phyloP scores from a whole-genome alignment of 495 filamentous ascomycete species.

The Alectoria sarmentosa region DNA sequence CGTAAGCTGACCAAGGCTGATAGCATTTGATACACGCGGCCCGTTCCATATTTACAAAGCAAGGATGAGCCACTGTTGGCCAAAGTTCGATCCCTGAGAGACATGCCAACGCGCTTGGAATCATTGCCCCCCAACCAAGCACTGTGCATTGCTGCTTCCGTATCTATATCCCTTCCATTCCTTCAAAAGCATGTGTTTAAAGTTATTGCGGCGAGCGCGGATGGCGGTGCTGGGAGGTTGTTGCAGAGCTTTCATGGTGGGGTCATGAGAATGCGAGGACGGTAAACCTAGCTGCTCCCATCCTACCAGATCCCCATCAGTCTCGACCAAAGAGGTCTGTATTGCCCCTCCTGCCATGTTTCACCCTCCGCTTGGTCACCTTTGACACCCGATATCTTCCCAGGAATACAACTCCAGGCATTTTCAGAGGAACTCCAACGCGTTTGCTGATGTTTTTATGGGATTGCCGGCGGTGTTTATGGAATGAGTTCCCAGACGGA shows the following conservation, averaged over 20 bases:
- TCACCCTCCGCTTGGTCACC: not conserved
- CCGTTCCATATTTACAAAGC: not conserved
- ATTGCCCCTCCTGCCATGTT: not conserved
- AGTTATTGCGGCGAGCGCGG: not conserved
- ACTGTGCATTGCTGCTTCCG: not conserved
- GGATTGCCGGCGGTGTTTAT: slow-evolving; percentile 9
- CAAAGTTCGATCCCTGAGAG: not conserved
- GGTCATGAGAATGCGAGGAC: not conserved
- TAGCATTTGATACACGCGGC: not conserved
- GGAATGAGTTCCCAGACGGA: slow-evolving; percentile 17
- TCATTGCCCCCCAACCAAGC: not conserved
- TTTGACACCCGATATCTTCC: slow-evolving; percentile 16
- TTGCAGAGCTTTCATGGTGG: not conserved
- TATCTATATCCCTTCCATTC: not conserved
- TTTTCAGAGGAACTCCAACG: slow-evolving; percentile 8
- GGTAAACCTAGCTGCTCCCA: not conserved
- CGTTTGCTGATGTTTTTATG: not conserved
- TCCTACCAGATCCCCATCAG: not conserved
- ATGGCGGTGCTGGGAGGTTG: not conserved
- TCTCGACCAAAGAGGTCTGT: not conserved
- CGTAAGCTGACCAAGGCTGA: not conserved
- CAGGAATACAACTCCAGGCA: not conserved
- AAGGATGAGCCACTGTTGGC: not conserved
- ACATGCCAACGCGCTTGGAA: not conserved
- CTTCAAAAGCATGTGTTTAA: not conserved